Conservation (phyloP, 495 filamentous ascomycete species). For the Lineolata rhizophorae region DNA sequence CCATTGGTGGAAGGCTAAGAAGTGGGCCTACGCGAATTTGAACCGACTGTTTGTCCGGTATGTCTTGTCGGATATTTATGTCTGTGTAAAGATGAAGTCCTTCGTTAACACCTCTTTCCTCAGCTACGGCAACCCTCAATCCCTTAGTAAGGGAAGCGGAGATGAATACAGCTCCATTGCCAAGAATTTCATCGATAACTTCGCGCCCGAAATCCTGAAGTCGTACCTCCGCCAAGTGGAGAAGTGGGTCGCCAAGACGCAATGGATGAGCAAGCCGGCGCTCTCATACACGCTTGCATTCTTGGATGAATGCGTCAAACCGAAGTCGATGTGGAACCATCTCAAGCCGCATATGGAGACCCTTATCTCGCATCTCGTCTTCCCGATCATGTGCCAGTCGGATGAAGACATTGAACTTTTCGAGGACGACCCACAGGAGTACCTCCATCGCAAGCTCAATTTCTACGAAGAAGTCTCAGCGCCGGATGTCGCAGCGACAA, state of each 20-base stretch:
- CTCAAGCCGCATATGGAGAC: slow-evolving; percentile 84
- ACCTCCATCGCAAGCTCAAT: slow-evolving; percentile 89
- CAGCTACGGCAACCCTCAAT: slow-evolving; percentile 75
- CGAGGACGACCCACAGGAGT: slow-evolving; percentile 81
- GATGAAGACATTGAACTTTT: slow-evolving; percentile 90
- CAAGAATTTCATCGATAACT: slow-evolving; percentile 73
- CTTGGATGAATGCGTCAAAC: slow-evolving; percentile 91
- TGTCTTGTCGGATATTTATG: slow-evolving; percentile 13
- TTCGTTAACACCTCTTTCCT: slow-evolving; percentile 1
- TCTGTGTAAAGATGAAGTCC: not conserved
- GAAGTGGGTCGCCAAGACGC: slow-evolving; percentile 85
- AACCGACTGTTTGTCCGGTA: slow-evolving; percentile 89
- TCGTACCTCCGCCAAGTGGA: slow-evolving; percentile 84
- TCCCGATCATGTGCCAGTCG: slow-evolving; percentile 82
- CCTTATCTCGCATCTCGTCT: slow-evolving; percentile 79
- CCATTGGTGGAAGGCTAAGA: slow-evolving; percentile 99
- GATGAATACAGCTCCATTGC: slow-evolving; percentile 55
- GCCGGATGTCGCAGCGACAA: slow-evolving; percentile 88
- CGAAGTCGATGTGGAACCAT: slow-evolving; percentile 87
- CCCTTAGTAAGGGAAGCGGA: slow-evolving; percentile 36
- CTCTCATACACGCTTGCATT: slow-evolving; percentile 81
- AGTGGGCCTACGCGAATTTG: slow-evolving; percentile 94
- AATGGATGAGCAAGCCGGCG: slow-evolving; percentile 85
- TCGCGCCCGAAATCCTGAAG: slow-evolving; percentile 88
- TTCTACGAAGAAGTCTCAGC: slow-evolving; percentile 94